These are phyloP conservation scores for Austroboletus eburneus DNA, from an alignment of 768 basidiomycete species.

Conservation along the genomic window DNA sequence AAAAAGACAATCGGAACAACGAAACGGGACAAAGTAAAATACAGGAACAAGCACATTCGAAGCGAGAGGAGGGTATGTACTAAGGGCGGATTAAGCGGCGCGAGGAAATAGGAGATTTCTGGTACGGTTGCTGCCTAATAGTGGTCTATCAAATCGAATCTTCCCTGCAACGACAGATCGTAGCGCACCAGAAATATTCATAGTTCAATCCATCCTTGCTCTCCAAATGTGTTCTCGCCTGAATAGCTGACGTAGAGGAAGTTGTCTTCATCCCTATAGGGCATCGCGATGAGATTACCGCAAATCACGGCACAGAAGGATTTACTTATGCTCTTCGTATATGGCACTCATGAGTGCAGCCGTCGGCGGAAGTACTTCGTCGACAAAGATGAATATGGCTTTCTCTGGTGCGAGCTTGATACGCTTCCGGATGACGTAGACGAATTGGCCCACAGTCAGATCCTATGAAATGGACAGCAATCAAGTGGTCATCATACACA, in stretches of 20 bases:
- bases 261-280: constrained; percentile 89
- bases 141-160: constrained; percentile 24
- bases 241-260: constrained; percentile 99
- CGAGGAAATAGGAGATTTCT: constrained; percentile 8
- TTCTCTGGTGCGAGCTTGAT: constrained; percentile 99
- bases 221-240: constrained; percentile 94
- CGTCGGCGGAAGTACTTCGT: constrained; percentile 96
- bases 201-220: constrained; percentile 31
- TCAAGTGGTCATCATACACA: constrained; percentile 24
- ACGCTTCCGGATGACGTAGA: constrained; percentile 99
- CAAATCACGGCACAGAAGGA: constrained; percentile 15
- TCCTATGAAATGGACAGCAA: constrained; percentile 50
- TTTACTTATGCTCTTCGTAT: constrained; percentile 99
- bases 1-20: constrained; percentile 1
- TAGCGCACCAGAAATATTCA: constrained; percentile 19
- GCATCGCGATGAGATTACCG: constrained; percentile 24
- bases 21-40: constrained; percentile 20
- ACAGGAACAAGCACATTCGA: constrained; percentile 25
- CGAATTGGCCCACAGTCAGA: constrained; percentile 96
- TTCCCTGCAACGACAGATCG: constrained; percentile 22
- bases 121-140: constrained; percentile 25
- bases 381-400: constrained; percentile 99
- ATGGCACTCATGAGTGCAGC: constrained; percentile 98
- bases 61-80: constrained; percentile 24
- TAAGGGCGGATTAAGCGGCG: constrained; percentile 15